Percentiles rank a stretch among this genome's conserved stretches.
Evolutionary conservation across 2,329 filamentous ascomycete genomes (phyloP).

Genomic region (Beauveria scarabaeidicola): DNA sequence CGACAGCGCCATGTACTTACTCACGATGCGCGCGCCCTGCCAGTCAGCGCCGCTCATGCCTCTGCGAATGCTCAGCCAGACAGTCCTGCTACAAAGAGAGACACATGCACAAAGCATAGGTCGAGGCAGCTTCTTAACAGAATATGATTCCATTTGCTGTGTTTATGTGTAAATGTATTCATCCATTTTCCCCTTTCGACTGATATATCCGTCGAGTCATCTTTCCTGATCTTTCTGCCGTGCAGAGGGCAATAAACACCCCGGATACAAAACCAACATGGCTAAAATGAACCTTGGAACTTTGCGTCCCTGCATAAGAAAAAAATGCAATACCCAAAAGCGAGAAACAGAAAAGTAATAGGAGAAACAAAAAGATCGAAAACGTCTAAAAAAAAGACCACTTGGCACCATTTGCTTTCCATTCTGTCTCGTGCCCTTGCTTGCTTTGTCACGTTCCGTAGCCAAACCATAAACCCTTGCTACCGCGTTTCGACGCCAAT

Average conservation of each 20-base stretch:
- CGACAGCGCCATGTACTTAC: neutral
- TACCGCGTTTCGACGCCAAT: constrained; percentile 4
- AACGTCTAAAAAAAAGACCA: neutral
- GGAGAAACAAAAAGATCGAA: neutral
- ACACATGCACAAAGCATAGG: neutral
- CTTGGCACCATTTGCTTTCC: neutral
- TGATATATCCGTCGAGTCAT: neutral
- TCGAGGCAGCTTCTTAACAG: neutral
- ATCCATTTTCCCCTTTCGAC: neutral
- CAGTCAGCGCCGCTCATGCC: neutral
- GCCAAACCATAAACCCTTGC: constrained; percentile 3
- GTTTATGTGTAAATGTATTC: neutral
- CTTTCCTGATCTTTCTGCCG: too few relatives aligned
- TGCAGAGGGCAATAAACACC: neutral
- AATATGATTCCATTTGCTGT: neutral
- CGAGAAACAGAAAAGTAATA: neutral
- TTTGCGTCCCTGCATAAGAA: too few relatives aligned
- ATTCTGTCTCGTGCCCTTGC: neutral
- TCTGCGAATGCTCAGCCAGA: neutral
- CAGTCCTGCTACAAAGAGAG: neutral
- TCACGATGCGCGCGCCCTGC: neutral
- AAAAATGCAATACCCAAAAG: neutral
- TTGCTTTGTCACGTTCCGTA: neutral
- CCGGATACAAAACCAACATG: neutral
- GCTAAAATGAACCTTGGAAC: neutral